Conservation (phyloP, 257 asterid genomes). For the Penstemon newberryi region DNA sequence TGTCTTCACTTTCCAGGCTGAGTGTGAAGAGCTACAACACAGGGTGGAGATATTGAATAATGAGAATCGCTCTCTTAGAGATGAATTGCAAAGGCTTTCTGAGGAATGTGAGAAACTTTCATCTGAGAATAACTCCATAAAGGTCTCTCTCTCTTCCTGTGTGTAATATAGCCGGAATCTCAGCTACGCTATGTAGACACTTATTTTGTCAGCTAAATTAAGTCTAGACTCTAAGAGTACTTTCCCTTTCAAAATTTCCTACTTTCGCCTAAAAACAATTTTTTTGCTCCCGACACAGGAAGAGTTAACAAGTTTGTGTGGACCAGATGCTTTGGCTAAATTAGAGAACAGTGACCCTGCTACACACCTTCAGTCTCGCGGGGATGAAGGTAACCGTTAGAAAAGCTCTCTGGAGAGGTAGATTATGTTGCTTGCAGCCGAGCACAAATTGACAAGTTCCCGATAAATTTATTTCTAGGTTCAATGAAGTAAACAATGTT, state of each 20-base stretch:
- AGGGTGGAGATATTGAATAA: conserved; percentile 63
- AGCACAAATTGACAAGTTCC: conserved; percentile 11
- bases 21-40: conserved; percentile 82
- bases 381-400: conserved; percentile 49
- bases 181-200: neutral
- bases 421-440: conserved; percentile 24
- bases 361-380: conserved; percentile 37
- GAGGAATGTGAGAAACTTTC: conserved; percentile 82
- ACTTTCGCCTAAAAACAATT: no score
- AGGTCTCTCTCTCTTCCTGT: conserved; percentile 38
- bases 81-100: conserved; percentile 69
- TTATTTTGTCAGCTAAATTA: no score
- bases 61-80: conserved; percentile 66
- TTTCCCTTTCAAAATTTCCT: no score
- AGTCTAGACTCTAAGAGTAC: no score
- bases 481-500: conserved; percentile 24
- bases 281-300: conserved; percentile 53
- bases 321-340: conserved; percentile 59
- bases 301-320: conserved; percentile 57
- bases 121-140: conserved; percentile 63
- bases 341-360: conserved; percentile 42
- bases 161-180: neutral
- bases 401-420: neutral
- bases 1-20: conserved; percentile 48
- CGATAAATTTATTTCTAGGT: conserved; percentile 26